These are phyloP conservation scores for Chenopodium quinoa DNA, from an alignment of 148 eudicot species.

Conservation along the genomic window DNA sequence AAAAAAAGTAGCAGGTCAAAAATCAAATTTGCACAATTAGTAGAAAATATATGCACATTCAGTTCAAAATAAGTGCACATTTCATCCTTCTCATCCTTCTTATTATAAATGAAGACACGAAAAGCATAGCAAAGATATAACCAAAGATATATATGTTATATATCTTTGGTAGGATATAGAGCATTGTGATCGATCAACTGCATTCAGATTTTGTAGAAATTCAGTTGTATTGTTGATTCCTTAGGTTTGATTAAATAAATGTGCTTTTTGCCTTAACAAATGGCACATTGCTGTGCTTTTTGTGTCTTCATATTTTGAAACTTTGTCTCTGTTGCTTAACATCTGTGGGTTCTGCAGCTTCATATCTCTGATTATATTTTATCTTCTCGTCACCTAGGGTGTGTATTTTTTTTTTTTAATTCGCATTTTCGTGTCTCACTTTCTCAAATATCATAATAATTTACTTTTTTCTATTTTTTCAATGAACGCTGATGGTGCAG, in stretches of 20 bases:
- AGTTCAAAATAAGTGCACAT: no score
- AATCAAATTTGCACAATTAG: no score
- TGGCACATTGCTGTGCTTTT: not conserved
- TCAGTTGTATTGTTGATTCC: not conserved
- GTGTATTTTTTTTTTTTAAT: no score
- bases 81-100: no score
- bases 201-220: not conserved
- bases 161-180: no score
- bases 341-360: not conserved
- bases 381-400: not conserved
- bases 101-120: no score
- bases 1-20: no score
- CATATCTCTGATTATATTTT: not conserved
- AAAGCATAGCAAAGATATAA: no score
- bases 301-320: not conserved
- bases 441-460: not conserved
- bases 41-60: no score
- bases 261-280: not conserved
- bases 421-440: not conserved
- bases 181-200: no score
- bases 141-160: no score
- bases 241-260: not conserved
- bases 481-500: conserved; percentile 57
- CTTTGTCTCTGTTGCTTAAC: not conserved
- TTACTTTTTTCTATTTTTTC: conserved; percentile 8